These are phyloP conservation scores for Leishmania amazonensis DNA, from an alignment of 208 protist species.

Conservation along the genomic window DNA sequence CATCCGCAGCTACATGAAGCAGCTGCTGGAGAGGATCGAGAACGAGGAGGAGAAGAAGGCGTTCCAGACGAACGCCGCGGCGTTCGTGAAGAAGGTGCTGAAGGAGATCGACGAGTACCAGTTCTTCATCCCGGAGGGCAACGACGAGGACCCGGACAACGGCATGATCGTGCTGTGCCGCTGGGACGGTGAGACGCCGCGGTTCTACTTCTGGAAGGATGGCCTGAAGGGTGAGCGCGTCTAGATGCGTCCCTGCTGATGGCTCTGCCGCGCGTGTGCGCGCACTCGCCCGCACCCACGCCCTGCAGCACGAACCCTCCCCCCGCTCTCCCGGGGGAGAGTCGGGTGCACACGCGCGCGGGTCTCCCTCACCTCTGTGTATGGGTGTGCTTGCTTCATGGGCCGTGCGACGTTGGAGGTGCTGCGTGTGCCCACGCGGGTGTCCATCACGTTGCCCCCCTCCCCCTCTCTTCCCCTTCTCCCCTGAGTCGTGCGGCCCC, in stretches of 20 bases:
- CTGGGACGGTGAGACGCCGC: constrained; percentile 86
- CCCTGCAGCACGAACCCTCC: not conserved
- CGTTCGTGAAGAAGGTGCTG: constrained; percentile 92
- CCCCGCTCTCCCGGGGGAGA: too few species aligned
- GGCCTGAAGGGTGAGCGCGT: constrained; percentile 87
- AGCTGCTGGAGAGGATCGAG: constrained; percentile 85
- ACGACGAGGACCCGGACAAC: constrained; percentile 90
- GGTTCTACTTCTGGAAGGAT: constrained; percentile 93
- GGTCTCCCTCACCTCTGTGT: too few species aligned
- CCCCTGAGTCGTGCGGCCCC: not conserved
- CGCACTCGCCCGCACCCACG: not conserved
- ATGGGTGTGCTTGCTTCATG: too few species aligned
- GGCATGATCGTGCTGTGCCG: constrained; percentile 91
- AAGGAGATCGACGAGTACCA: constrained; percentile 93
- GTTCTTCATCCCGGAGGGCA: constrained; percentile 93
- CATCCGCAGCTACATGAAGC: constrained; percentile 93
- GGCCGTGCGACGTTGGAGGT: not conserved
- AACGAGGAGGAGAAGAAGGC: constrained; percentile 82
- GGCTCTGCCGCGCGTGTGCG: not conserved
- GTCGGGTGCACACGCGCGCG: too few species aligned
- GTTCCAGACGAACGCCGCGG: constrained; percentile 85
- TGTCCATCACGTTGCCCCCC: too few species aligned
- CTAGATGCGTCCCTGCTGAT: constrained; percentile 32
- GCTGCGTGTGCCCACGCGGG: not conserved
- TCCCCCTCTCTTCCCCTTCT: too few species aligned